Conservation (phyloP, 1,284 basidiomycete genomes). For the Sanghuangporus weigelae region DNA sequence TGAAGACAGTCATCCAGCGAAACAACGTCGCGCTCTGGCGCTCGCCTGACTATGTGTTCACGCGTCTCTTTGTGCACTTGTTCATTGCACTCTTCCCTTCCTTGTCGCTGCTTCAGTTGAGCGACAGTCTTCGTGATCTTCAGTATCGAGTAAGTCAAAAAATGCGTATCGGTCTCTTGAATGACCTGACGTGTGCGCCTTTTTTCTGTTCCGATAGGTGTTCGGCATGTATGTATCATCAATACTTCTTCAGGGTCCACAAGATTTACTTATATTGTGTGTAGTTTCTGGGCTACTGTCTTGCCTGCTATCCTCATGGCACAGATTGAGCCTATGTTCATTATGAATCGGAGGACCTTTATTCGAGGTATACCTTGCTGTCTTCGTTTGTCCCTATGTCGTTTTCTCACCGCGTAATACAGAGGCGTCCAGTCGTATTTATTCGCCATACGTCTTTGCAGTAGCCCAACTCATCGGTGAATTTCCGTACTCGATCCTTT, state of each 20-base stretch:
- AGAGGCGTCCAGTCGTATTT: constrained; percentile 73
- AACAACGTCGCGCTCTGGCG: constrained; percentile 81
- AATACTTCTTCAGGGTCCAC: background rate
- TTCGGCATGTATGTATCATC: constrained; percentile 59
- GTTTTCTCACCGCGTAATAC: constrained; percentile 9
- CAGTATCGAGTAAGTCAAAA: constrained; percentile 60
- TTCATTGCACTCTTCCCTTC: constrained; percentile 79
- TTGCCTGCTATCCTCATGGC: constrained; percentile 74
- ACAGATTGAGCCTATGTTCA: constrained; percentile 84
- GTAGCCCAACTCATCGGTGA: constrained; percentile 80
- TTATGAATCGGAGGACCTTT: constrained; percentile 62
- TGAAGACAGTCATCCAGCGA: constrained; percentile 67
- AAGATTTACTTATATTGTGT: background rate
- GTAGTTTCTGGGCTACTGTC: constrained; percentile 64
- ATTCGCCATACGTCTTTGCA: constrained; percentile 79
- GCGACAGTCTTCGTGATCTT: constrained; percentile 60
- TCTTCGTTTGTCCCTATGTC: background rate
- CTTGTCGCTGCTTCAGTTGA: constrained; percentile 80
- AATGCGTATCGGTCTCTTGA: background rate
- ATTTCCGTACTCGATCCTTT: constrained; percentile 73
- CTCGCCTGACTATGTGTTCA: constrained; percentile 79
- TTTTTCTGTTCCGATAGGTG: constrained; percentile 25
- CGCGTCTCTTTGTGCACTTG: constrained; percentile 72
- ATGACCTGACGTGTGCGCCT: background rate
- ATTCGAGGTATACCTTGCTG: constrained; percentile 35